Evolutionary conservation across 2,329 filamentous ascomycete species (phyloP).

Genomic region (Xylariaceae sp.): DNA sequence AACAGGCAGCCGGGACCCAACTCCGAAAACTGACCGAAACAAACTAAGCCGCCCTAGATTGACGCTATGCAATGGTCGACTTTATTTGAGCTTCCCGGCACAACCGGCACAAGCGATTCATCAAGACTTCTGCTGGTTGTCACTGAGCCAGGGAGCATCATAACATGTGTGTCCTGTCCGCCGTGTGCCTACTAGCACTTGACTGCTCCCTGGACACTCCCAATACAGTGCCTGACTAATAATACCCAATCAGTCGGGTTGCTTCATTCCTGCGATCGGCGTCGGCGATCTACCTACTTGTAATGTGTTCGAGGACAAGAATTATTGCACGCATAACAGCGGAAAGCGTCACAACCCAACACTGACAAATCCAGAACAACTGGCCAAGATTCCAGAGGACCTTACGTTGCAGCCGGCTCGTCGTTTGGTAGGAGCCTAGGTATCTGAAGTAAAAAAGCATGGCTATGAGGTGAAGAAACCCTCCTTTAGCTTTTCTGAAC

Average conservation of each 20-base stretch:
- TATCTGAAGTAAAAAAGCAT: too few species aligned
- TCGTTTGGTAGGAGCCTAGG: background rate
- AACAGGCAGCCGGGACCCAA: slow-evolving; percentile 29
- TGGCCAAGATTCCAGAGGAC: background rate
- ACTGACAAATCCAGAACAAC: background rate
- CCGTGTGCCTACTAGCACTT: too few species aligned
- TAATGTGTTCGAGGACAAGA: background rate
- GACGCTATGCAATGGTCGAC: slow-evolving; percentile 10
- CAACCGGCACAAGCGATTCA: background rate
- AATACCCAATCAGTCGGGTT: slow-evolving; percentile 15
- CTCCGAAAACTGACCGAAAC: slow-evolving; percentile 28
- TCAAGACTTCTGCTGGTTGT: slow-evolving; percentile 3
- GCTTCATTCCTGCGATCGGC: slow-evolving; percentile 6
- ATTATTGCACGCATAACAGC: background rate
- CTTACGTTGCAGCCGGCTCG: background rate
- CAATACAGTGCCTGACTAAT: slow-evolving; percentile 13
- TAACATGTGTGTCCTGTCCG: too few species aligned
- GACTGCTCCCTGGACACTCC: too few species aligned
- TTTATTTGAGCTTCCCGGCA: slow-evolving; percentile 14
- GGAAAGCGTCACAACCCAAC: background rate
- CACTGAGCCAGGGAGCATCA: slow-evolving; percentile 7
- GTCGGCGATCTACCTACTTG: slow-evolving; percentile 6
- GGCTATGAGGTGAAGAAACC: too few species aligned
- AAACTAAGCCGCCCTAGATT: slow-evolving; percentile 27
- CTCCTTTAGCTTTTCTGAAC: background rate